Conservation (phyloP, 345 rosid species). For the Nephelium lappaceum region DNA sequence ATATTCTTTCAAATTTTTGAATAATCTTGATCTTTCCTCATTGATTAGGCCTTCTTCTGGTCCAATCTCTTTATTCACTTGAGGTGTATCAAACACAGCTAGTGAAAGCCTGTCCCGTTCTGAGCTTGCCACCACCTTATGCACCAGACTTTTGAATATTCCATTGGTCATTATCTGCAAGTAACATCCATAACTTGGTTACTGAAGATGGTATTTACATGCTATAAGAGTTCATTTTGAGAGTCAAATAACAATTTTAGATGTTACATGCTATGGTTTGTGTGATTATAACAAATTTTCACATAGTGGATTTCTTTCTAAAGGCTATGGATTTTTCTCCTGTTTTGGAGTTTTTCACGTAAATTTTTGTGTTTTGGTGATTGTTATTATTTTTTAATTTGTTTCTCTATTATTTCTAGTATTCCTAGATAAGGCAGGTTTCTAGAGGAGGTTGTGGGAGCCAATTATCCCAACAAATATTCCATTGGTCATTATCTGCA, state of each 20-base stretch:
- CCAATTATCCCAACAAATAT: slow-evolving; percentile 39
- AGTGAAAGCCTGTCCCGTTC: slow-evolving; percentile 45
- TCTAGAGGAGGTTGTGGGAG: slow-evolving; percentile 17
- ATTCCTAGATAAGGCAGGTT: too few species aligned
- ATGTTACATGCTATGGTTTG: too few species aligned
- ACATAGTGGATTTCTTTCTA: too few species aligned
- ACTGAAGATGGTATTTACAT: too few species aligned
- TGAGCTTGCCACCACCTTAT: slow-evolving; percentile 45
- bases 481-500: slow-evolving; percentile 60
- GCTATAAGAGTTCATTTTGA: too few species aligned
- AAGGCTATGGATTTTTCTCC: too few species aligned
- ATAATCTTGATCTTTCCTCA: slow-evolving; percentile 39
- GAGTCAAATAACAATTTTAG: too few species aligned
- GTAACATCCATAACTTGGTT: neutral
- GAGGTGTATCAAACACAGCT: slow-evolving; percentile 47
- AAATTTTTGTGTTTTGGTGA: too few species aligned
- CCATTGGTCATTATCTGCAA: slow-evolving; percentile 60
- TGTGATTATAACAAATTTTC: too few species aligned
- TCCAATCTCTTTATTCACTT: slow-evolving; percentile 29
- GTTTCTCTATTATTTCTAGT: slow-evolving; percentile 23
- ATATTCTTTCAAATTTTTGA: slow-evolving; percentile 40
- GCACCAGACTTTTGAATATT: slow-evolving; percentile 49
- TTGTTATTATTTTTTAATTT: neutral
- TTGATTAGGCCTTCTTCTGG: slow-evolving; percentile 29
- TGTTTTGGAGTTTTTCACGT: too few species aligned